These are phyloP conservation scores for Chalciporus chontae DNA, from an alignment of 768 basidiomycete genomes.

Conservation along the genomic window DNA sequence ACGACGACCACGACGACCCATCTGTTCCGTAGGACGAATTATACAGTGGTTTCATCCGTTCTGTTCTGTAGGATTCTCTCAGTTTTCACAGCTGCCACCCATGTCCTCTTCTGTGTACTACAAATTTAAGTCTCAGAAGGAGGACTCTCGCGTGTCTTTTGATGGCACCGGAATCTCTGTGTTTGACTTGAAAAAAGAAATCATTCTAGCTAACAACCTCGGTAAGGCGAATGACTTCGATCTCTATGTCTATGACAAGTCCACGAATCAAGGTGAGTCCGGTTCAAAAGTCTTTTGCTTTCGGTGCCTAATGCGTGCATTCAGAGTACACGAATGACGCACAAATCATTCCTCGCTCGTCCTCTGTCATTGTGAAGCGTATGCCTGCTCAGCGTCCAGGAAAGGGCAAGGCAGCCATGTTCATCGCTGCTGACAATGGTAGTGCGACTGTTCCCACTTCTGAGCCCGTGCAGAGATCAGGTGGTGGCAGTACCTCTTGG, in stretches of 20 bases:
- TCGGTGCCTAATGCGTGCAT: neutral
- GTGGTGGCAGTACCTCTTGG: constrained; percentile 44
- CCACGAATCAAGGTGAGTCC: constrained; percentile 80
- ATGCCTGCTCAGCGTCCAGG: constrained; percentile 79
- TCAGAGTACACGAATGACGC: constrained; percentile 91
- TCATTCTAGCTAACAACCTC: constrained; percentile 94
- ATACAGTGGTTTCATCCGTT: constrained; percentile 18
- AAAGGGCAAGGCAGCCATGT: constrained; percentile 78
- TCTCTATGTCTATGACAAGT: constrained; percentile 78
- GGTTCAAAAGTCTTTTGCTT: neutral
- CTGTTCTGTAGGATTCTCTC: constrained; percentile 14
- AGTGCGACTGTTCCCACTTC: constrained; percentile 43
- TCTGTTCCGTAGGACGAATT: constrained; percentile 19
- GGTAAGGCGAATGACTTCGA: constrained; percentile 98
- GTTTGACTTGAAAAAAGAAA: constrained; percentile 98
- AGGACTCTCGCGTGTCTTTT: constrained; percentile 94
- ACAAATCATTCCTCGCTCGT: constrained; percentile 88
- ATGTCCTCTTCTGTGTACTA: constrained; percentile 97
- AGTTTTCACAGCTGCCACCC: constrained; percentile 11
- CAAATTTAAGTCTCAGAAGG: constrained; percentile 93
- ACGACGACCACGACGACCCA: constrained; percentile 7
- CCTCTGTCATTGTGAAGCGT: constrained; percentile 90
- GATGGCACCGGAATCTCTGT: constrained; percentile 99
- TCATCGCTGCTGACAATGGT: constrained; percentile 51
- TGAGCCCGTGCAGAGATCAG: constrained; percentile 41